Evolutionary conservation across 192 early-diverging fungal genomes (phyloP).

Genomic region (Phycomyces nitens): DNA sequence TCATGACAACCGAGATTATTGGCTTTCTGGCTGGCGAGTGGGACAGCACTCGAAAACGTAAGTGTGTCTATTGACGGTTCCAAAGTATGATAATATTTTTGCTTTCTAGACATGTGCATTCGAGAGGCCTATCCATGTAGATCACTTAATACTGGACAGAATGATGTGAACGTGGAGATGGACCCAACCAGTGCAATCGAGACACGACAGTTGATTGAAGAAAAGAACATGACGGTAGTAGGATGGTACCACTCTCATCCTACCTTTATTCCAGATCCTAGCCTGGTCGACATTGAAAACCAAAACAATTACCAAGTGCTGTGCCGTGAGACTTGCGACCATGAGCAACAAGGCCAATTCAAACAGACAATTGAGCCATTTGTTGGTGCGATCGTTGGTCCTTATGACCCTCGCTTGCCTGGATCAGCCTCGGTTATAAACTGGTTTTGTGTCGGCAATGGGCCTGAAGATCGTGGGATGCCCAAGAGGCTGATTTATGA

Average conservation of each 20-base stretch:
- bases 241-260: conserved; percentile 98
- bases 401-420: conserved; percentile 77
- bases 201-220: conserved; percentile 69
- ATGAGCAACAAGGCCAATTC: conserved; percentile 29
- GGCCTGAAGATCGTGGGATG: conserved; percentile 52
- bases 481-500: conserved; percentile 68
- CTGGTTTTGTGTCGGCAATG: conserved; percentile 77
- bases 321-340: conserved; percentile 58
- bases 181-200: conserved; percentile 77
- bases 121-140: conserved; percentile 72
- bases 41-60: conserved; percentile 47
- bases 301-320: conserved; percentile 82
- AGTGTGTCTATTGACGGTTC: too few species aligned
- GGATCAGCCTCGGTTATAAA: conserved; percentile 76
- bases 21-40: conserved; percentile 84
- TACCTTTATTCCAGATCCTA: conserved; percentile 83
- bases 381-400: conserved; percentile 89
- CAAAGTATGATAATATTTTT: not conserved
- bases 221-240: conserved; percentile 70
- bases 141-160: conserved; percentile 66
- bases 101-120: conserved; percentile 50
- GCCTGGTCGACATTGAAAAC: conserved; percentile 85
- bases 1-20: conserved; percentile 85
- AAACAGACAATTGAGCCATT: conserved; percentile 59
- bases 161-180: conserved; percentile 85